Base-by-base conservation (phyloP, 352 stramenopile genomes). In the Pythium utonaiense region DNA sequence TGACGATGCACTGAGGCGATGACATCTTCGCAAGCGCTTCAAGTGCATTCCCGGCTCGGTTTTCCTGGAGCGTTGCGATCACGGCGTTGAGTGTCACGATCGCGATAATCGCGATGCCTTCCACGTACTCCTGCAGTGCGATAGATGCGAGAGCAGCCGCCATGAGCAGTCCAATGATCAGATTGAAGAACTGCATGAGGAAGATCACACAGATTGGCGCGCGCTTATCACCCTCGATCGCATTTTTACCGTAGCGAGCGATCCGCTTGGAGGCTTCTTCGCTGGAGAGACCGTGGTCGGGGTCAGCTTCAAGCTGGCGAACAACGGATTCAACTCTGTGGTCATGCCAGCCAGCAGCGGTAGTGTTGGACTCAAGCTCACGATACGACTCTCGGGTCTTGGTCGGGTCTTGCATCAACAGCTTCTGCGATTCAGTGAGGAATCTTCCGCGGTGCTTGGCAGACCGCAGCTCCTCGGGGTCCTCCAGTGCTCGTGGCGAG, bases 71-170 rank as follows among this genome's bases (percentile, higher is more conserved):
- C 12, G 67, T 75, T 1, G 67, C 71, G 51, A 78, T 75, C 16
- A 67, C 56, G 19, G 65, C 66, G 62, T 78, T 78, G 36, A 78
- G 70, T 25, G 67, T 75, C 21, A 78, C 68, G 33, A 78, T 78
- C 21, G 65, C 54, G 34, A 78, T 67, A 42, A 78, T 78, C 0
- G 70, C 70, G 22, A 73, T 34, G 33, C 70, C 70, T 21, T 78
- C 67, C 25, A 75, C 67, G 56, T 65, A 75, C 50, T 78, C 67
- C 31, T 75, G 67, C 9, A 78, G 56, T 19, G 70, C 67, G 33
- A 78, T 74, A 13, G 64, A 73, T 17, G 70, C 70, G 14, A 78
- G 36, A n/a, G 67, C 68, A 19, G 70, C 70, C 24, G 62, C 56
- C 60, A 78, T 62, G 31, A 78, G 64, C 56, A 78, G 34, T 3